These are phyloP conservation scores for Globisporangium camurandrum DNA, from an alignment of 352 stramenopile genomes.

Conservation along the genomic window DNA sequence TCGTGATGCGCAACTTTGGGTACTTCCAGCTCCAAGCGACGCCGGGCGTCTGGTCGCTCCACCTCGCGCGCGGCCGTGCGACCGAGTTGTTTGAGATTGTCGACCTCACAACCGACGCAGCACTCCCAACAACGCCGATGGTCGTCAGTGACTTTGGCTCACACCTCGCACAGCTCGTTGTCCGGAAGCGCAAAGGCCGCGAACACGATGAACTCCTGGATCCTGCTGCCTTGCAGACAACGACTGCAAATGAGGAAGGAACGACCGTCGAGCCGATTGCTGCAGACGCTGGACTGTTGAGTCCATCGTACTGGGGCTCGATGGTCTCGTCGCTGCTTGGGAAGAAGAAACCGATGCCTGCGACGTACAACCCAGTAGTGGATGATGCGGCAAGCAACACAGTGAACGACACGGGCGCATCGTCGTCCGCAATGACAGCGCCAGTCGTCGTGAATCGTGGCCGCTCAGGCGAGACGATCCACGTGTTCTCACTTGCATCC, in stretches of 20 bases:
- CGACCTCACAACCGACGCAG: constrained; percentile 30
- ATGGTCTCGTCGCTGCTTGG: constrained; percentile 63
- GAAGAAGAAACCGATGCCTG: constrained; percentile 14
- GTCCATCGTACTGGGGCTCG: constrained; percentile 67
- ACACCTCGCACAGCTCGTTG: constrained; percentile 79
- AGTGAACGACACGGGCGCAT: not conserved
- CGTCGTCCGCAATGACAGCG: not conserved
- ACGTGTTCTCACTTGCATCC: constrained; percentile 97
- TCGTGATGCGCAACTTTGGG: constrained; percentile 99
- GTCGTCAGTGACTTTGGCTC: constrained; percentile 86
- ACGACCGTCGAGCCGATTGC: constrained; percentile 27
- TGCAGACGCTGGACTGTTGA: constrained; percentile 31
- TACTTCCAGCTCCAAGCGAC: constrained; percentile 99
- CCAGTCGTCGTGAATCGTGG: constrained; percentile 10
- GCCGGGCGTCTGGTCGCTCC: constrained; percentile 91
- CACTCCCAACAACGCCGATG: constrained; percentile 27
- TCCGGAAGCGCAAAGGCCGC: constrained; percentile 88
- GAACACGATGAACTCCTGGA: constrained; percentile 67
- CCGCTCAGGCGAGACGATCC: constrained; percentile 89
- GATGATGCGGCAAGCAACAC: constrained; percentile 6
- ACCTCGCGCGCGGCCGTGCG: constrained; percentile 78
- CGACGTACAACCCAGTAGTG: not conserved
- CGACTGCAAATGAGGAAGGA: constrained; percentile 6
- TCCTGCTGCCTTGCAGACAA: constrained; percentile 17
- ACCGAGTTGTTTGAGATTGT: constrained; percentile 79